Conservation (phyloP, 2,329 filamentous ascomycete genomes). For the Colletotrichum shisoi region DNA sequence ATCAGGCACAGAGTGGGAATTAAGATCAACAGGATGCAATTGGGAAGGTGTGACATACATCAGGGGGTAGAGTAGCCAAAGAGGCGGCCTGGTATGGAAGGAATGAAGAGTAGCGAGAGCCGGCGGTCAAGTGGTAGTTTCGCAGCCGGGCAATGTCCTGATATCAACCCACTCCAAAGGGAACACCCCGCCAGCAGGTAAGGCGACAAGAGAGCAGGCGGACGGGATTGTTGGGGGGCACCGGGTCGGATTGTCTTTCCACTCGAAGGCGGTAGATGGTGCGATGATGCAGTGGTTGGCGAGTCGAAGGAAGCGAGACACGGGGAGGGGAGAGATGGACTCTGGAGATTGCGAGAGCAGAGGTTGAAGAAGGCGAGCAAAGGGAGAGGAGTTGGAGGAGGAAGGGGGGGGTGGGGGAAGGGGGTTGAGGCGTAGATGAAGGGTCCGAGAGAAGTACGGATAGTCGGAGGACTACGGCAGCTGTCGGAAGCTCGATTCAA, state of each 20-base stretch:
- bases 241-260: conserved; percentile 24
- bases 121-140: conserved; percentile 13
- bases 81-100: neutral
- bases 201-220: conserved; percentile 12
- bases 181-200: conserved; percentile 29
- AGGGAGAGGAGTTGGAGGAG: conserved; percentile 2
- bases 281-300: conserved; percentile 23
- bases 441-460: conserved; percentile 9
- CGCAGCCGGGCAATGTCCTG: conserved; percentile 13
- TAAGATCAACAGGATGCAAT: conserved; percentile 26
- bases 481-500: conserved; percentile 22
- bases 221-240: neutral
- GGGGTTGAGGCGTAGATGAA: conserved; percentile 18
- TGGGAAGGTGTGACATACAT: conserved; percentile 24
- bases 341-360: neutral
- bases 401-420: neutral
- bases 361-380: neutral
- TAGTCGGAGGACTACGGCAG: neutral
- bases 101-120: conserved; percentile 14
- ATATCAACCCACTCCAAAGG: conserved; percentile 31
- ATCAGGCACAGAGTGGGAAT: conserved; percentile 14
- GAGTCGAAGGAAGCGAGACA: conserved; percentile 28
- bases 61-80: neutral
- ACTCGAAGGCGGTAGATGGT: neutral
- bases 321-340: conserved; percentile 18